These are phyloP conservation scores for Colletotrichum somersetense DNA, from an alignment of 2,329 filamentous ascomycete genomes.

Conservation along the genomic window DNA sequence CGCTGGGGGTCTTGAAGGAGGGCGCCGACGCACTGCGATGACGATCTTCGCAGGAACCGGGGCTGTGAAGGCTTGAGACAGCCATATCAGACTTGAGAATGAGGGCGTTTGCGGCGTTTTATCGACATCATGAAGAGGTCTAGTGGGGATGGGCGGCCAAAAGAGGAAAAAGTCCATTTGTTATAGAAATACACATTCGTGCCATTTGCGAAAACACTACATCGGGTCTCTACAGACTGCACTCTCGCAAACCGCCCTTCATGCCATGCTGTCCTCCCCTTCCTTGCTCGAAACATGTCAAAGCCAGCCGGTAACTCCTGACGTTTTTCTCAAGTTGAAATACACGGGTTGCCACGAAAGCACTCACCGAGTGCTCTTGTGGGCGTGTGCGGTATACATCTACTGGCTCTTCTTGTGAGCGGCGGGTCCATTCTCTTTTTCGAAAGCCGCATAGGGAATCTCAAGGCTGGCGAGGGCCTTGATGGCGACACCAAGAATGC, in stretches of 20 bases:
- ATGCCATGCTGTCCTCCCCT: conserved; percentile 17
- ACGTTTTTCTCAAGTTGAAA: conserved; percentile 31
- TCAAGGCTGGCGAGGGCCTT: conserved; percentile 82
- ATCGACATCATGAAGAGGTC: conserved; percentile 10
- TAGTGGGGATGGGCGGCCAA: conserved; percentile 24
- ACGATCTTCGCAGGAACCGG: not conserved
- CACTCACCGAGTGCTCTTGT: not conserved
- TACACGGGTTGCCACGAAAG: conserved; percentile 20
- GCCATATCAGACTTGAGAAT: not conserved
- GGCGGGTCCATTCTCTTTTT: conserved; percentile 93
- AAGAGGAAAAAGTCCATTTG: conserved; percentile 25
- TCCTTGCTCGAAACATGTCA: conserved; percentile 32
- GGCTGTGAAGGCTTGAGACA: not conserved
- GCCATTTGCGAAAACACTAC: conserved; percentile 33
- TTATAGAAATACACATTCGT: conserved; percentile 39
- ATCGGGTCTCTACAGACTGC: conserved; percentile 1
- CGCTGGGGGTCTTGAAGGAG: no score
- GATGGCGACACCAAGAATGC: conserved; percentile 84
- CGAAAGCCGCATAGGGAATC: conserved; percentile 94
- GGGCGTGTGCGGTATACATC: conserved; percentile 52
- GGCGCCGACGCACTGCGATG: not conserved
- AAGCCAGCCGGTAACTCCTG: conserved; percentile 41
- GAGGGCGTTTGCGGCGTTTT: conserved; percentile 38
- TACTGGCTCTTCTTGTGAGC: conserved; percentile 94
- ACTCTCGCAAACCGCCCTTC: conserved; percentile 11